Base-by-base conservation (phyloP, 495 filamentous ascomycete species). In the Neurospora sp. region DNA sequence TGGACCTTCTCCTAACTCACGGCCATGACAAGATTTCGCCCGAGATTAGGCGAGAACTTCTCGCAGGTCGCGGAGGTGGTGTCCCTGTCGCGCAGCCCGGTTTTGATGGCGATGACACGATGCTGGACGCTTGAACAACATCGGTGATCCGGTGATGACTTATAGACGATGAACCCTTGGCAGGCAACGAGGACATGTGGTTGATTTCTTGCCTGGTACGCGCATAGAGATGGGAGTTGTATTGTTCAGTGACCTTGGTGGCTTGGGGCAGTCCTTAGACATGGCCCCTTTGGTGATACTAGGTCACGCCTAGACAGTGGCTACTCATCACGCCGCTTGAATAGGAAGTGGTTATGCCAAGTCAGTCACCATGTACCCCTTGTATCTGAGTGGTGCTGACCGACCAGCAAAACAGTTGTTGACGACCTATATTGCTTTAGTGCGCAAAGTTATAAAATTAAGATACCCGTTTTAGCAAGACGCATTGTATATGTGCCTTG, bases 21-120 rank as follows among this genome's bases (percentile, higher is more conserved):
- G 95, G 95, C 9, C 96, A 99, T 82, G 90, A 91, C 75, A 87
- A 89, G 70, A 96, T 99, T 78, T 93, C 93, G 4, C 93, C 96
- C 0, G 96, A 98, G 78, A 93, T 98, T 37, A 84, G 96, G 77
- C 91, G 95, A 77, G 95, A 99, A 82, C 81, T 99, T 74, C 81
- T 98, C 44, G 94, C 92, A 53, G 96, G 96, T 10, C 88, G 96
- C 79, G 96, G 94, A 12, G 87, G 96, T 75, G 96, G 96, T 35
- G 88, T 95, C 8, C 81, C 81, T 53, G 84, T 89, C 12, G 81
- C 91, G 68, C 90, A 93, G 68, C 75, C 80, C 4, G 84, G 80
- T 1, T 82, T 82, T 40, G 89, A 88, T 72, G 95, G 94, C n/a
- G 95, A 98, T 83, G 94, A 98, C 82, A 97, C 93, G 27, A 97